Percentiles rank a stretch among this genome's conserved stretches.
phyloP scores from a whole-genome alignment of 352 stramenopile genomes.

The Globisporangium mamillatum region DNA sequence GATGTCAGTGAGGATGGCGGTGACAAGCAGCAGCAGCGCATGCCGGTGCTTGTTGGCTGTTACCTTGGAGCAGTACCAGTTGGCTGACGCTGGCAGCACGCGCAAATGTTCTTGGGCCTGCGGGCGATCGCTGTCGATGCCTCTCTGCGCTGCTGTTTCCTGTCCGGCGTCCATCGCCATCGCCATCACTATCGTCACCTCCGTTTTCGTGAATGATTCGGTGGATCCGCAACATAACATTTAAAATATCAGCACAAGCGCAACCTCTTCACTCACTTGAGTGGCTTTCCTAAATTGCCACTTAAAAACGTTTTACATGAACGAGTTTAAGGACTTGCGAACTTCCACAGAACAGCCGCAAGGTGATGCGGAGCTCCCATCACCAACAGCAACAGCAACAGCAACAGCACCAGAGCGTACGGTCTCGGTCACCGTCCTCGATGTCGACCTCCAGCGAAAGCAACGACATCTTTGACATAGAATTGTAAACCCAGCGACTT shows the following conservation, averaged over 20 bases:
- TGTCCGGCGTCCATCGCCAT: not conserved
- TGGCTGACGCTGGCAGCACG: conserved; percentile 58
- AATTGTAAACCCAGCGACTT: conserved; percentile 39
- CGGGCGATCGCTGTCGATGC: conserved; percentile 4
- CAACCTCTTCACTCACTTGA: too few species aligned
- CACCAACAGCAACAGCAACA: conserved; percentile 4
- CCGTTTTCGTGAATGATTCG: too few species aligned
- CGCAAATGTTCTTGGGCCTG: conserved; percentile 43
- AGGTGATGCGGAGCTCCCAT: conserved; percentile 8
- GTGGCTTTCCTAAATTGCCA: too few species aligned
- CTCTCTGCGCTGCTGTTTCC: not conserved
- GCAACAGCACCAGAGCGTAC: not conserved
- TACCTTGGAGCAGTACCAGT: conserved; percentile 83
- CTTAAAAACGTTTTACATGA: conserved; percentile 7
- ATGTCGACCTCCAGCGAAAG: not conserved
- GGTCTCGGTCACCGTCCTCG: conserved; percentile 12
- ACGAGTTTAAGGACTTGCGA: conserved; percentile 33
- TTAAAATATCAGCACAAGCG: too few species aligned
- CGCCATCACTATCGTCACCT: too few species aligned
- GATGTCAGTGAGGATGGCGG: not conserved
- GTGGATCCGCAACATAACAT: too few species aligned
- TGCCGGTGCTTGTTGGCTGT: too few species aligned
- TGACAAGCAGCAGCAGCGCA: not conserved
- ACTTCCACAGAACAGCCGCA: conserved; percentile 49
- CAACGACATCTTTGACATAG: conserved; percentile 67